phyloP scores from a whole-genome alignment of 2,329 filamentous ascomycete genomes.

The Cordyceps pruinosa region DNA sequence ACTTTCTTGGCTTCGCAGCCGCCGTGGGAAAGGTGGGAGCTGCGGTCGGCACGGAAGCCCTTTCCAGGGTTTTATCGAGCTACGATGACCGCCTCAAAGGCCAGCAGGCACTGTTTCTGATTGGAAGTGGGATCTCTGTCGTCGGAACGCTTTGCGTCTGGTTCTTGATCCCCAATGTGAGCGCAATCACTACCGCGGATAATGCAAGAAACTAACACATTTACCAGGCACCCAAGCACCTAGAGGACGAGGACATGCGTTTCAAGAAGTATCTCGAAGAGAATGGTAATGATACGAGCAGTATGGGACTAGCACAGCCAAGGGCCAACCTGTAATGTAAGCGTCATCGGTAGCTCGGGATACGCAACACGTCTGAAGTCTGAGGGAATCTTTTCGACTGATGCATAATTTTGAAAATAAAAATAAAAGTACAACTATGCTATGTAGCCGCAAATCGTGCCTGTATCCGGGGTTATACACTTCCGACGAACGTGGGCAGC shows the following conservation, averaged over 20 bases:
- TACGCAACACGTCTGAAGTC: too few species aligned
- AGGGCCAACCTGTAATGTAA: too few species aligned
- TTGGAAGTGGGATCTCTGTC: background rate
- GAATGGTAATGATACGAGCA: constrained; percentile 17
- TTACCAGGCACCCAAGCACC: constrained; percentile 15
- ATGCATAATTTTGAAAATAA: too few species aligned
- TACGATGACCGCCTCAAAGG: background rate
- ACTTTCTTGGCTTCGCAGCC: background rate
- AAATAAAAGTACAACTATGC: background rate
- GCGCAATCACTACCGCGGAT: background rate
- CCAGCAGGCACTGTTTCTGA: background rate
- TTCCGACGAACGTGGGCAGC: background rate
- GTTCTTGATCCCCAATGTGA: background rate
- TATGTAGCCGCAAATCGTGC: too few species aligned
- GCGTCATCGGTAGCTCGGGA: too few species aligned
- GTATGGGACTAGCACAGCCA: too few species aligned
- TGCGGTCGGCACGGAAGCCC: background rate
- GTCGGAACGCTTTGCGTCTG: background rate
- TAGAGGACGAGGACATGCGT: constrained; percentile 18
- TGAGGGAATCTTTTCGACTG: too few species aligned
- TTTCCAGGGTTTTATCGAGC: background rate
- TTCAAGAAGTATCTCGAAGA: constrained; percentile 18
- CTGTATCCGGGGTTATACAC: too few species aligned
- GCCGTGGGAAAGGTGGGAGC: background rate
- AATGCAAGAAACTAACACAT: background rate